phyloP scores from a whole-genome alignment of 2,329 filamentous ascomycete species.

The Colletotrichum trifolii region DNA sequence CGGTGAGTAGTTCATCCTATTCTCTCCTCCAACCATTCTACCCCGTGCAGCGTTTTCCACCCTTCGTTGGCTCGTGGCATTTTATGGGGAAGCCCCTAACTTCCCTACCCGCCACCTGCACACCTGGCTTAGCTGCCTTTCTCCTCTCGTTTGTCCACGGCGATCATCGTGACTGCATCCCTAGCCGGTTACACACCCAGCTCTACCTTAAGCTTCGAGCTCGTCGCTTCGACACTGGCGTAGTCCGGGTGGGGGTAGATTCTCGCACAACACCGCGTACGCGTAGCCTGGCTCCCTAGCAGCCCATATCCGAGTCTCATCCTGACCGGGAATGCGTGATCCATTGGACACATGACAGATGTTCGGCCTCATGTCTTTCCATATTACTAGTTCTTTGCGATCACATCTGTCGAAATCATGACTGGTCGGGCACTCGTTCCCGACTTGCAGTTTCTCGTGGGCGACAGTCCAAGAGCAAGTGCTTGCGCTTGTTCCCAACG shows the following conservation, averaged over 20 bases:
- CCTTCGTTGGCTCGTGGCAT: conserved; percentile 58
- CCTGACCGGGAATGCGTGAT: too few relatives aligned
- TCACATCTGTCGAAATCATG: too few relatives aligned
- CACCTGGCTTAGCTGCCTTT: conserved; percentile 30
- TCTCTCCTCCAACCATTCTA: conserved; percentile 57
- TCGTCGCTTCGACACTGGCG: not conserved
- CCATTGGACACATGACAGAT: too few relatives aligned
- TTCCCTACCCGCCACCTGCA: conserved; percentile 19
- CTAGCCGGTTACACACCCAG: conserved; percentile 26
- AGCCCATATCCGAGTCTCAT: too few relatives aligned
- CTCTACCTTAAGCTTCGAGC: not conserved
- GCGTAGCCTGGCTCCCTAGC: too few relatives aligned
- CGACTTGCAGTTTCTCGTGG: too few relatives aligned
- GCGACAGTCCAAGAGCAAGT: too few relatives aligned
- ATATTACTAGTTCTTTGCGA: too few relatives aligned
- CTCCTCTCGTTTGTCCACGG: conserved; percentile 1
- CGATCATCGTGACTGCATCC: conserved; percentile 37
- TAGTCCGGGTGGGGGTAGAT: not conserved
- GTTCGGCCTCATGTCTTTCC: too few relatives aligned
- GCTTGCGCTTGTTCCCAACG: too few relatives aligned
- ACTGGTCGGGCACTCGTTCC: too few relatives aligned
- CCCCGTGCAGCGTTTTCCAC: conserved; percentile 57
- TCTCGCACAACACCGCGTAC: not conserved
- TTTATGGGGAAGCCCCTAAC: conserved; percentile 43
- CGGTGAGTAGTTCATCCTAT: conserved; percentile 58